phyloP scores from a whole-genome alignment of 2,329 filamentous ascomycete genomes.

The Aureobasidium melanogenum region DNA sequence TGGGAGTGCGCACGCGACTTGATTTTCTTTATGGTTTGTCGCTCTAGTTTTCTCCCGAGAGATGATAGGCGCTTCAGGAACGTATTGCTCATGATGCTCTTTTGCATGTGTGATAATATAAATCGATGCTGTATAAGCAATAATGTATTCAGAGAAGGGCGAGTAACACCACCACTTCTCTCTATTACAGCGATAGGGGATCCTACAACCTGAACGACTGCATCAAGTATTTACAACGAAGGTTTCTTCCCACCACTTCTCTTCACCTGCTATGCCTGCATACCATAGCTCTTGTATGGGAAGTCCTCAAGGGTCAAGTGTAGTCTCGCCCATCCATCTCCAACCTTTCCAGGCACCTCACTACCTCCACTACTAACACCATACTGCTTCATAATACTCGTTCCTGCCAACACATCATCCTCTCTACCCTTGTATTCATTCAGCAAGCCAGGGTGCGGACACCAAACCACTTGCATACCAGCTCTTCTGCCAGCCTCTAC shows the following conservation, averaged over 20 bases:
- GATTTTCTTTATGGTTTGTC: too few species aligned
- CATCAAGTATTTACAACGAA: neutral
- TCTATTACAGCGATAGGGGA: too few species aligned
- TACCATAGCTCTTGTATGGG: slow-evolving; percentile 52
- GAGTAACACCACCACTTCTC: too few species aligned
- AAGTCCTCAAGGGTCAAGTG: slow-evolving; percentile 49
- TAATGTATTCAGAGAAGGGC: too few species aligned
- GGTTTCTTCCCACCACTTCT: neutral
- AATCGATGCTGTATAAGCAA: too few species aligned
- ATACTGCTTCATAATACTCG: slow-evolving; percentile 54
- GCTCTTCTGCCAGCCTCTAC: slow-evolving; percentile 85
- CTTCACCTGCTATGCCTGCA: slow-evolving; percentile 26
- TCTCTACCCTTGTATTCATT: slow-evolving; percentile 69
- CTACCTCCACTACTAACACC: slow-evolving; percentile 31
- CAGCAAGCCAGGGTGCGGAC: slow-evolving; percentile 70
- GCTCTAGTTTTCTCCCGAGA: too few species aligned
- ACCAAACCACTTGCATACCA: slow-evolving; percentile 92
- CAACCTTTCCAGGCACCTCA: slow-evolving; percentile 43
- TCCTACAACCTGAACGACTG: neutral
- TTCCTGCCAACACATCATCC: slow-evolving; percentile 71
- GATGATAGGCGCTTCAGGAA: too few species aligned
- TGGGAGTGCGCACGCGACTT: too few species aligned
- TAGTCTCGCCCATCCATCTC: slow-evolving; percentile 52
- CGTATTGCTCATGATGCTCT: too few species aligned
- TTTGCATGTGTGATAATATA: too few species aligned